Evolutionary conservation across 2,329 filamentous ascomycete genomes (phyloP).

Genomic region (Trichoderma oligosporum): DNA sequence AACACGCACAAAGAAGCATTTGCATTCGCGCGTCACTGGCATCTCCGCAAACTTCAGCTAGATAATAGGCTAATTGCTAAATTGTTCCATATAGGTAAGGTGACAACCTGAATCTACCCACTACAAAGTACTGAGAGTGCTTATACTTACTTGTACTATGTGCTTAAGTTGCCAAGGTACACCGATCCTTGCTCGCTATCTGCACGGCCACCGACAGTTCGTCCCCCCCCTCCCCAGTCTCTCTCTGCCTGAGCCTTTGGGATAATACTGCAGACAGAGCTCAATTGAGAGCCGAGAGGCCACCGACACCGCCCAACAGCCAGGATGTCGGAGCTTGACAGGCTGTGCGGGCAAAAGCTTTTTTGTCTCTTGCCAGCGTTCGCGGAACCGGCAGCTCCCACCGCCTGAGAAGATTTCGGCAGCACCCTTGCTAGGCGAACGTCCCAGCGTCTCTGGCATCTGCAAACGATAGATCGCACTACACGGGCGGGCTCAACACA

Average conservation of each 20-base stretch:
- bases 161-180: background rate
- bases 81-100: background rate
- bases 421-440: conserved; percentile 20
- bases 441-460: conserved; percentile 7
- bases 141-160: no score
- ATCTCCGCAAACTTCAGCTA: conserved; percentile 8
- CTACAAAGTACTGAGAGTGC: background rate
- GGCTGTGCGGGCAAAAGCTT: conserved; percentile 15
- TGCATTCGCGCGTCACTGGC: background rate
- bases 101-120: background rate
- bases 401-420: conserved; percentile 20
- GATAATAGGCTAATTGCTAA: conserved; percentile 5
- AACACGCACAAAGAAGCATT: conserved; percentile 1
- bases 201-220: conserved; percentile 19
- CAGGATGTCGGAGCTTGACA: conserved; percentile 14
- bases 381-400: conserved; percentile 23
- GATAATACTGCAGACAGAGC: background rate
- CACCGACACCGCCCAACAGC: conserved; percentile 18
- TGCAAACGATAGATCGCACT: conserved; percentile 19
- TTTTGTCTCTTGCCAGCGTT: conserved; percentile 17
- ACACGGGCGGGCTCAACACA: conserved; percentile 1
- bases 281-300: conserved; percentile 5
- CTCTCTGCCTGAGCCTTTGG: background rate
- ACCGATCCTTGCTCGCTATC: conserved; percentile 6
- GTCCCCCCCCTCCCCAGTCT: background rate